phyloP scores from a whole-genome alignment of 257 asterid species.

The Gentiana straminea region DNA sequence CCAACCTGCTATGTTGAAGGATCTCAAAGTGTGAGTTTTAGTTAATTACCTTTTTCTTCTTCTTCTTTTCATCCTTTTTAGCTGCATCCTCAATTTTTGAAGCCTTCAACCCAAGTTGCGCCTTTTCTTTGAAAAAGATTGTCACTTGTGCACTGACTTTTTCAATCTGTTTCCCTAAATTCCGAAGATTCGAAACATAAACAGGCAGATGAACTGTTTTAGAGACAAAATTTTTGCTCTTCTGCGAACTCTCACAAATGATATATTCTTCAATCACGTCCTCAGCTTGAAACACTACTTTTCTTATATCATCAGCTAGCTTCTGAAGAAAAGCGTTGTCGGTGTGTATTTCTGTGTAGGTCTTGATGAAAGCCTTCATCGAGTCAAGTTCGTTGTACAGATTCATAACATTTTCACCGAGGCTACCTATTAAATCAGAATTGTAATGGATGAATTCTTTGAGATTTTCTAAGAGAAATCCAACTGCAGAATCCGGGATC shows the following conservation, averaged over 20 bases:
- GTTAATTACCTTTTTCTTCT: constrained; percentile 21
- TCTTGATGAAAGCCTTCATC: constrained; percentile 40
- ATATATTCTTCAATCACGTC: constrained; percentile 44
- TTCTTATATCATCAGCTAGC: constrained; percentile 33
- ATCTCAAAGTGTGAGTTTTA: too few species aligned
- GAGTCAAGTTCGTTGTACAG: constrained; percentile 34
- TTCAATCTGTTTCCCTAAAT: constrained; percentile 11
- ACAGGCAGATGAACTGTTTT: constrained; percentile 16
- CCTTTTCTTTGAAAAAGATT: constrained; percentile 28
- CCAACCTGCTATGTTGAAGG: too few species aligned
- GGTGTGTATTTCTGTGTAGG: constrained; percentile 28
- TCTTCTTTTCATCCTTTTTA: constrained; percentile 13
- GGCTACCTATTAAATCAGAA: background rate
- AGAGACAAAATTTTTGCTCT: constrained; percentile 19
- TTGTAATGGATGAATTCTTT: constrained; percentile 13
- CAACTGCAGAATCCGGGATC: constrained; percentile 38
- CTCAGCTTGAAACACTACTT: constrained; percentile 43
- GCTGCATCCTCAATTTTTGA: constrained; percentile 12
- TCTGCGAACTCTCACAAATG: constrained; percentile 38
- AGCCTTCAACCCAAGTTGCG: constrained; percentile 31
- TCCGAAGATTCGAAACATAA: too few species aligned
- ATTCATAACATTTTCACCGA: constrained; percentile 17
- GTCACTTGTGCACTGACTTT: constrained; percentile 24
- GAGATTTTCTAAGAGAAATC: constrained; percentile 3
- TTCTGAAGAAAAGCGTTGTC: constrained; percentile 25